Evolutionary conservation across 2,329 filamentous ascomycete species (phyloP), one percentile per base, ranked within the genome.

Genomic region (Scedosporium apiospermum): DNA sequence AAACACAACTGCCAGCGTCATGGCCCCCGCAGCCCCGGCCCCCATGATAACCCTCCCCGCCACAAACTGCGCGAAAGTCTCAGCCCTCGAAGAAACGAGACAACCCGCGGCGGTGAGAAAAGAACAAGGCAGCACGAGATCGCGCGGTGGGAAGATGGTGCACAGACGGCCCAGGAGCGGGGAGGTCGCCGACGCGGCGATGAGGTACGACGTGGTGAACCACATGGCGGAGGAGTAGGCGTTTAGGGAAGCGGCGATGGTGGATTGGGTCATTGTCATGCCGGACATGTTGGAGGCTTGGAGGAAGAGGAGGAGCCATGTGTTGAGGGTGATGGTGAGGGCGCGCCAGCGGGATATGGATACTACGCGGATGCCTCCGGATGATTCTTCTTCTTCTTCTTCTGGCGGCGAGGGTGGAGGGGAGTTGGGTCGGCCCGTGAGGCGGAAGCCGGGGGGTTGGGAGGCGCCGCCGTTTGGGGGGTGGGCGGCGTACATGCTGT

Each of bases 121-220:
- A 3, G 87, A 82, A 1, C 88, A 82, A 9, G 78, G 80, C 27
- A 90, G 77, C 62, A 92, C 80, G 69, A 89, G 88, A 23, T 78
- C 69, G 26, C 87, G 80, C 0, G 89, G 84, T 0, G 87, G 84
- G 72, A 96, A 93, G 26, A 95, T 85, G 68, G 87, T 85, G 57
- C 87, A 85, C 1, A 96, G 77, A 18, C 90, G 85, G 6, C 90
- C 90, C 46, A 84, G 81, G 2, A 96, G 73, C 0, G 91, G 90
- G 0, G 87, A 83, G 12, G 89, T 74, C 12, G 79, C 81, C 30
- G 82, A 90, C 82, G 80, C 79, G 67, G 77, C 72, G 65, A 84
- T 80, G 58, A 95, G 79, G 71, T 91, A 96, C 2, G 88, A 80
- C 38, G 88, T 90, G 6, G 88, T 91, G 71, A 95, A 91, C 90